Evolutionary conservation across 1,284 basidiomycete genomes (phyloP).

Genomic region (Meira nashicola): DNA sequence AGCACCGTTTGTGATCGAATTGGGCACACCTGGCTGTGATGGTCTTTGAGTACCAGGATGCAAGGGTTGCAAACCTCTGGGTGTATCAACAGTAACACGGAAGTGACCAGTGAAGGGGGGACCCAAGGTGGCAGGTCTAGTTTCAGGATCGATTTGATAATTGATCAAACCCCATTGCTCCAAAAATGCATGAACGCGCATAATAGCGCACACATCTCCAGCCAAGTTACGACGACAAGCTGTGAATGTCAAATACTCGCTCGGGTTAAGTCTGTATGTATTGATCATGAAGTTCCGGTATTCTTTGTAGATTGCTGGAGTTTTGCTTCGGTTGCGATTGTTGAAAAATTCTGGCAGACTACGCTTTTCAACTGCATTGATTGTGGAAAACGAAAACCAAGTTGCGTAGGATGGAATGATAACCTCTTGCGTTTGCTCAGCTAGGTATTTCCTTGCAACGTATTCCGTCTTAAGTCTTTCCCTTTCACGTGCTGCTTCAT

Average conservation of each 20-base stretch:
- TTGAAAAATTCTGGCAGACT: constrained; percentile 98
- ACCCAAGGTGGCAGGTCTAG: constrained; percentile 84
- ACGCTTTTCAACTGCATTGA: constrained; percentile 85
- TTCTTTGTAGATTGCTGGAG: constrained; percentile 95
- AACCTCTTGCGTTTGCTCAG: constrained; percentile 85
- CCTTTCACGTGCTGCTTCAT: constrained; percentile 72
- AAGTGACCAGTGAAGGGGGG: constrained; percentile 99
- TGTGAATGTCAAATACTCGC: constrained; percentile 95
- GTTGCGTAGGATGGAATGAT: constrained; percentile 95
- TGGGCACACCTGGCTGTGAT: not conserved
- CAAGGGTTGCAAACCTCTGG: constrained; percentile 86
- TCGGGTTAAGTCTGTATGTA: constrained; percentile 88
- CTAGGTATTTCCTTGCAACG: constrained; percentile 86
- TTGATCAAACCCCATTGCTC: constrained; percentile 99
- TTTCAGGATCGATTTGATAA: constrained; percentile 98
- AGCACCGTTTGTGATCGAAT: constrained; percentile 53
- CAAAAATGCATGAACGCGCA: constrained; percentile 96
- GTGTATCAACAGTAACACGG: constrained; percentile 93
- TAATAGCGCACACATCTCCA: constrained; percentile 96
- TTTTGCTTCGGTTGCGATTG: constrained; percentile 78
- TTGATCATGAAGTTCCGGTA: constrained; percentile 99
- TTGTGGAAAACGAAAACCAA: constrained; percentile 94
- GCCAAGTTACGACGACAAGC: constrained; percentile 92
- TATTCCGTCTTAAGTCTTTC: constrained; percentile 72
- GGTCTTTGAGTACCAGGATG: constrained; percentile 64